A percentile compares a stretch with the other conserved stretches of the same genome.
These are phyloP conservation scores for Aspergillus homomorphus DNA, from an alignment of 495 filamentous ascomycete genomes.

Conservation along the genomic window DNA sequence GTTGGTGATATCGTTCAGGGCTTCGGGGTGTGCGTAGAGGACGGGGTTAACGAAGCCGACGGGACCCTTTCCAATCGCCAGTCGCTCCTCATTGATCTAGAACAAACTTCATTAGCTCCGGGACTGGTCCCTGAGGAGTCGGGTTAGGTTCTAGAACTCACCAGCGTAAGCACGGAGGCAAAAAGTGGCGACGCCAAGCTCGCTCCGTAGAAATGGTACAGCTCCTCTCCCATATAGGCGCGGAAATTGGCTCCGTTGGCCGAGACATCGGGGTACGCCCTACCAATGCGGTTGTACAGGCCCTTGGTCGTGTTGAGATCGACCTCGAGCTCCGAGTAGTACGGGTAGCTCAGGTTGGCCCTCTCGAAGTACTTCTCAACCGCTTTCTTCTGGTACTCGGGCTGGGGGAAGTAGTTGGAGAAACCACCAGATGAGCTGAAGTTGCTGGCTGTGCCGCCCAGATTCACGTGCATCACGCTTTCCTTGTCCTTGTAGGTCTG, in stretches of 20 bases:
- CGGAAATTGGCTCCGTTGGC: constrained; percentile 58
- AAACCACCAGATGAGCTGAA: constrained; percentile 64
- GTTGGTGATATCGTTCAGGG: constrained; percentile 58
- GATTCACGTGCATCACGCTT: constrained; percentile 27
- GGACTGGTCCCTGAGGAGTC: not conserved
- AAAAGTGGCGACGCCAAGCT: constrained; percentile 60
- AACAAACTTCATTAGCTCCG: not conserved
- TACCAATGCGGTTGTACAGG: constrained; percentile 57
- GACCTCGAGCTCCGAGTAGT: constrained; percentile 26
- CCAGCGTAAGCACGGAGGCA: constrained; percentile 51
- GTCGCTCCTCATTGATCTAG: constrained; percentile 59
- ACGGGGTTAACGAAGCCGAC: constrained; percentile 62
- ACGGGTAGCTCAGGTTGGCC: constrained; percentile 43
- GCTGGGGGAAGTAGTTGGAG: constrained; percentile 61
- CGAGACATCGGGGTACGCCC: constrained; percentile 63
- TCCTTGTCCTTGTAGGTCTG: constrained; percentile 37
- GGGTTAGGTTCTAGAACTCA: not conserved
- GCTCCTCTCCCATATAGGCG: constrained; percentile 37
- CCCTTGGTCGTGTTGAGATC: constrained; percentile 40
- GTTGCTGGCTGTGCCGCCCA: constrained; percentile 32
- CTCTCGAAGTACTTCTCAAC: constrained; percentile 49
- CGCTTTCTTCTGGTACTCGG: constrained; percentile 53
- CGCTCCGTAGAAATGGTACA: constrained; percentile 45
- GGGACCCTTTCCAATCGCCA: constrained; percentile 51
- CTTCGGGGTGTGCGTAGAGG: constrained; percentile 58